Conservation (phyloP, 164 flowering plant species). For the Vitis cinerea region DNA sequence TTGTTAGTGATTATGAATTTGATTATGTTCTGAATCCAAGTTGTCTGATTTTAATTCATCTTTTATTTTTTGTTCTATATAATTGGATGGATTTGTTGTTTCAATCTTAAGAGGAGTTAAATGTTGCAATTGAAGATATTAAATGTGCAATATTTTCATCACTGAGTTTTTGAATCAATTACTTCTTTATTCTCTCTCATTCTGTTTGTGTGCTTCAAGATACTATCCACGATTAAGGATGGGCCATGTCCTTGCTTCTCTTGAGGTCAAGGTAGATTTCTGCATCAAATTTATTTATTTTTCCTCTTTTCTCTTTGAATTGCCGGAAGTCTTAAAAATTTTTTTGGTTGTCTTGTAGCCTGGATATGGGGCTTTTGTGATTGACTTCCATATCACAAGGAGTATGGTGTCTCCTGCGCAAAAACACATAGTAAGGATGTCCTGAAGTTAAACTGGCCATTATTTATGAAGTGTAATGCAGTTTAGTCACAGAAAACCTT, state of each 20-base stretch:
- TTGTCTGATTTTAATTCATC: too few species aligned
- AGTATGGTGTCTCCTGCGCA: background rate
- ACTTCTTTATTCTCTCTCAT: background rate
- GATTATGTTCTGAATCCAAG: too few species aligned
- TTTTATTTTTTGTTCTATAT: too few species aligned
- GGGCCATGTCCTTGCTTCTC: constrained; percentile 6
- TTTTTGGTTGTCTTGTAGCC: constrained; percentile 2
- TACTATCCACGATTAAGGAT: constrained; percentile 9
- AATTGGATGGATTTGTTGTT: too few species aligned
- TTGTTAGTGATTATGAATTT: too few species aligned
- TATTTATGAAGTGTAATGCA: background rate
- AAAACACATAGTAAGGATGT: constrained; percentile 9
- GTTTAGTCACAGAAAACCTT: background rate
- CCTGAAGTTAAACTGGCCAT: background rate
- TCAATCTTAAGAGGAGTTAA: too few species aligned
- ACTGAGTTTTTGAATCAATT: too few species aligned
- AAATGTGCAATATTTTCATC: too few species aligned
- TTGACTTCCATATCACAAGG: constrained; percentile 7
- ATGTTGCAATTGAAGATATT: too few species aligned
- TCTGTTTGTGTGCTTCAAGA: background rate
- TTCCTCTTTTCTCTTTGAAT: background rate
- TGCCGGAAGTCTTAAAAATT: background rate
- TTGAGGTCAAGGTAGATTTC: constrained; percentile 7
- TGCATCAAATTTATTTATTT: background rate
- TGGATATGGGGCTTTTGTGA: constrained; percentile 7